Percentiles rank a stretch among this genome's conserved stretches.
phyloP scores from a whole-genome alignment of 208 protist genomes.

The Trypanosoma boissoni region DNA sequence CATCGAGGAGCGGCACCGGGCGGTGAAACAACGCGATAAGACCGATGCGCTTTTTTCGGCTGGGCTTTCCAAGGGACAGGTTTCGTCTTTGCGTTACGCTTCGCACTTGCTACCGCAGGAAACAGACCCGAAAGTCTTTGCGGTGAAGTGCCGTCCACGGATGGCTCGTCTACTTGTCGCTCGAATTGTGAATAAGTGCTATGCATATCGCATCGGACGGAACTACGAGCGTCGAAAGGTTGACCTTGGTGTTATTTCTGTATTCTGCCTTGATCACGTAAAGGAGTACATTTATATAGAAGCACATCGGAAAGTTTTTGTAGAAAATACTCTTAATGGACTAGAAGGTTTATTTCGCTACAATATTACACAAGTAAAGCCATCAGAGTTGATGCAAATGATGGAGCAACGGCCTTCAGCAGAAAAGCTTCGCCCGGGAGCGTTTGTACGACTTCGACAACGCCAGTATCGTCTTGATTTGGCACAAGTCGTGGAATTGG shows the following conservation, averaged over 20 bases:
- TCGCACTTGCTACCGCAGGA: constrained; percentile 70
- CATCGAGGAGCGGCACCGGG: constrained; percentile 64
- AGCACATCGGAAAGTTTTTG: constrained; percentile 86
- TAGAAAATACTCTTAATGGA: constrained; percentile 85
- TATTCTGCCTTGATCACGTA: constrained; percentile 88
- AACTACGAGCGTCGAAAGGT: constrained; percentile 78
- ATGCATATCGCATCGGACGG: constrained; percentile 72
- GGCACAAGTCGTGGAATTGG: constrained; percentile 69
- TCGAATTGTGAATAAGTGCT: constrained; percentile 92
- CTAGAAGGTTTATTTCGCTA: constrained; percentile 83
- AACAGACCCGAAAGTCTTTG: constrained; percentile 89
- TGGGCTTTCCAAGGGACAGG: constrained; percentile 30
- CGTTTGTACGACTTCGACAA: constrained; percentile 82
- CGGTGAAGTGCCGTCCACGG: constrained; percentile 79
- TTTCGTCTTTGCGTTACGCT: constrained; percentile 70
- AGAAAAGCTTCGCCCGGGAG: constrained; percentile 68
- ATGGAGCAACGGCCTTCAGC: constrained; percentile 73
- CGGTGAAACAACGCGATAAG: constrained; percentile 18
- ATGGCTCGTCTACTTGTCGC: constrained; percentile 85
- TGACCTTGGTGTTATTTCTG: constrained; percentile 91
- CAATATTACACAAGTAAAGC: constrained; percentile 84
- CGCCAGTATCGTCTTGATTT: constrained; percentile 82
- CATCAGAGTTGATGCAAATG: constrained; percentile 86
- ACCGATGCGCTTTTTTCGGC: constrained; percentile 24
- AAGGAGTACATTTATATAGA: constrained; percentile 93